Conservation (phyloP, 768 basidiomycete species). For the Kondoa subrosea region DNA sequence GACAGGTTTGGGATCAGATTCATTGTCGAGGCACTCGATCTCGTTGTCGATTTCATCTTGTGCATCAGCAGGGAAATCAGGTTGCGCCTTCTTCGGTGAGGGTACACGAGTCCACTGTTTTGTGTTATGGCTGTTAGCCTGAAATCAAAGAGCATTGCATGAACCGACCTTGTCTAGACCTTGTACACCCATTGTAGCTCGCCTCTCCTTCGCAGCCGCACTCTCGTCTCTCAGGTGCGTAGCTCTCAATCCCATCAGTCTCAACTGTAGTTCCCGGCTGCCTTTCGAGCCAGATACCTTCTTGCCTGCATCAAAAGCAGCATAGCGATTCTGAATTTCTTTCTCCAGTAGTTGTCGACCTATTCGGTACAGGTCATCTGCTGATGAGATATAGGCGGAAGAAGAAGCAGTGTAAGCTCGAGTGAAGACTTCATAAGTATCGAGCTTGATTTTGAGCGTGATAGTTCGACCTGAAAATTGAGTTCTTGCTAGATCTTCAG, state of each 20-base stretch:
- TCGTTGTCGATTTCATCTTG: background rate
- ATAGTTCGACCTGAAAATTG: conserved; percentile 79
- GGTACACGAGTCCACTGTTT: background rate
- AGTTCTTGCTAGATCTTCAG: conserved; percentile 54
- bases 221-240: conserved; percentile 67
- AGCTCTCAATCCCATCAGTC: conserved; percentile 72
- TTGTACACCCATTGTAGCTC: background rate
- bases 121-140: background rate
- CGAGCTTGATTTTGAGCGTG: conserved; percentile 81
- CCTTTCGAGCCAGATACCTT: conserved; percentile 19
- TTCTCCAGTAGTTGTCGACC: conserved; percentile 63
- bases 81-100: background rate
- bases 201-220: conserved; percentile 14
- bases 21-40: background rate
- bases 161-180: conserved; percentile 16
- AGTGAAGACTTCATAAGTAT: conserved; percentile 76
- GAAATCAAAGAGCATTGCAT: background rate
- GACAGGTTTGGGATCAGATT: background rate
- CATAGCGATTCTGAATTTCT: conserved; percentile 33
- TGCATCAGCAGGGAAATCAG: background rate
- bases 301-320: conserved; percentile 15
- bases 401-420: conserved; percentile 62
- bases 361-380: conserved; percentile 49
- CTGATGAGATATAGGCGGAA: conserved; percentile 61
- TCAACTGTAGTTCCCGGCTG: conserved; percentile 40